Evolutionary conservation across 768 basidiomycete genomes (phyloP).

Genomic region (Tulasnella sp.): DNA sequence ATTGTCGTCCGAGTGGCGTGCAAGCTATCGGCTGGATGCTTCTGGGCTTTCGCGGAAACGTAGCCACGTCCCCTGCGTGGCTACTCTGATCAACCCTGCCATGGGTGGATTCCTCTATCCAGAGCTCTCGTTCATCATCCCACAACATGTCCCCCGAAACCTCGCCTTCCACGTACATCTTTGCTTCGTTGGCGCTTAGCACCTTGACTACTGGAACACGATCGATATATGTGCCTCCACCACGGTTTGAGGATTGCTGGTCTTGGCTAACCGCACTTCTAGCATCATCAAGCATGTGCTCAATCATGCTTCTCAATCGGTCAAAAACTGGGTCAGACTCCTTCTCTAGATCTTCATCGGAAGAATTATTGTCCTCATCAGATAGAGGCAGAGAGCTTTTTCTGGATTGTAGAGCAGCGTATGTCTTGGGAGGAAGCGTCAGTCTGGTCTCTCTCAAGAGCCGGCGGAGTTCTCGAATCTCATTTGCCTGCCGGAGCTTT

Average conservation of each 20-base stretch:
- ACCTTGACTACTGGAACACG: slow-evolving; percentile 41
- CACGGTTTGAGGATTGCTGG: slow-evolving; percentile 18
- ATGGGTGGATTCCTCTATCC: too few species aligned
- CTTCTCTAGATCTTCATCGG: slow-evolving; percentile 18
- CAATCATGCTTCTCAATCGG: slow-evolving; percentile 18
- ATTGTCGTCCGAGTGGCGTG: too few species aligned
- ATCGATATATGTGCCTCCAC: slow-evolving; percentile 40
- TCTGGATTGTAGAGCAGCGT: slow-evolving; percentile 26
- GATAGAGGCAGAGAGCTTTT: slow-evolving; percentile 38
- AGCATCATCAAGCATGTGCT: slow-evolving; percentile 16
- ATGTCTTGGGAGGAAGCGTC: slow-evolving; percentile 51
- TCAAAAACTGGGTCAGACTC: slow-evolving; percentile 20
- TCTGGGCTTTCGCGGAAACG: too few species aligned
- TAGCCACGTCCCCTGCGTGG: too few species aligned
- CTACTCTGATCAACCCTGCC: too few species aligned
- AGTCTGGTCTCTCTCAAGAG: slow-evolving; percentile 73
- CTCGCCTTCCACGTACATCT: too few species aligned
- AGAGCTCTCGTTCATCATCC: too few species aligned
- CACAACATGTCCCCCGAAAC: too few species aligned
- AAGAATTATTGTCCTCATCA: slow-evolving; percentile 18
- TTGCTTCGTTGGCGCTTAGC: slow-evolving; percentile 57
- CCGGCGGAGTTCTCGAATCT: slow-evolving; percentile 73
- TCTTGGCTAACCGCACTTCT: neutral
- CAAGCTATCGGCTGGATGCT: too few species aligned
- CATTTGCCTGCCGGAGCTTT: slow-evolving; percentile 67